phyloP scores from a whole-genome alignment of 495 filamentous ascomycete species.

The Immersiella caudata region DNA sequence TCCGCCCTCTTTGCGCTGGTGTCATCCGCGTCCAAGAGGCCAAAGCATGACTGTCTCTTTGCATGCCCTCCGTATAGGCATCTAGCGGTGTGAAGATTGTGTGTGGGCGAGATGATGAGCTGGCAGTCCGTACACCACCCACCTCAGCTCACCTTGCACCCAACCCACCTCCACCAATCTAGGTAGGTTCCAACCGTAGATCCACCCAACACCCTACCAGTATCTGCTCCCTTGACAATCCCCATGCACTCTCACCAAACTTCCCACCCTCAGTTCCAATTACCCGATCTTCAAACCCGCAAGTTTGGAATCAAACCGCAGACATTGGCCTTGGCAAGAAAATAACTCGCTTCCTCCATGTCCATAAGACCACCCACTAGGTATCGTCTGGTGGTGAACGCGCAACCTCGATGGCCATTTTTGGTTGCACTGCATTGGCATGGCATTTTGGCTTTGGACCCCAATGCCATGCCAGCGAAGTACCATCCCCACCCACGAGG shows the following conservation, averaged over 20 bases:
- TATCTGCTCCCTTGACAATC: not conserved
- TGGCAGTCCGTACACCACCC: not conserved
- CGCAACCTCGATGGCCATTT: not conserved
- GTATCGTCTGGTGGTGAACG: not conserved
- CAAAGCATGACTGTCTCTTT: too few relatives aligned
- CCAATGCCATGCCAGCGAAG: not conserved
- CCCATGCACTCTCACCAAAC: not conserved
- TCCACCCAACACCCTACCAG: too few relatives aligned
- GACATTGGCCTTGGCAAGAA: not conserved
- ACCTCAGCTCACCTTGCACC: too few relatives aligned
- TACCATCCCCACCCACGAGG: not conserved
- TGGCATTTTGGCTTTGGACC: not conserved
- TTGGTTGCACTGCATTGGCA: not conserved
- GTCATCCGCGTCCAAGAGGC: too few relatives aligned
- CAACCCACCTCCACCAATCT: too few relatives aligned
- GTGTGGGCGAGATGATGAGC: not conserved
- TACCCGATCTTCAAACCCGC: not conserved
- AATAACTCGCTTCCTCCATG: too few relatives aligned
- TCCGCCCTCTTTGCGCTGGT: too few relatives aligned
- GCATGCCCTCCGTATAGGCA: not conserved
- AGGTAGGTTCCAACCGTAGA: too few relatives aligned
- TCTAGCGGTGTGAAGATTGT: not conserved
- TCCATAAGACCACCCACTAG: too few relatives aligned
- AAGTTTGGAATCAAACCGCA: not conserved
- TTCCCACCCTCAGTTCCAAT: not conserved